Conservation (phyloP, 805 yeast genomes). For the Starmerella powellii region DNA sequence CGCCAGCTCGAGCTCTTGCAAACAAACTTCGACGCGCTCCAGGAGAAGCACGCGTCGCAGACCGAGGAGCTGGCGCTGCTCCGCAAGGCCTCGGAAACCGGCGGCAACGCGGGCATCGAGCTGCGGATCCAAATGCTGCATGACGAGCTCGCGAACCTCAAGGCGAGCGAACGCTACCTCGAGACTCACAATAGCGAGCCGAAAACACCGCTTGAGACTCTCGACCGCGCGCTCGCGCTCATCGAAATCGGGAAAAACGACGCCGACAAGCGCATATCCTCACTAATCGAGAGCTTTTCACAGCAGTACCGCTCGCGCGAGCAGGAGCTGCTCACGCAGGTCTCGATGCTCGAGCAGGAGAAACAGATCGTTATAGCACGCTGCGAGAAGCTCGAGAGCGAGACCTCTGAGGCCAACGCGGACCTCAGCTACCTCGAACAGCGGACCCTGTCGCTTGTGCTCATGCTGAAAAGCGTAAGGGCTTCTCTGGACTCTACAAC, state of each 20-base stretch:
- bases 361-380: conserved; percentile 12
- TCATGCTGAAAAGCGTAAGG: conserved; percentile 15
- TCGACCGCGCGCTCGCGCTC: conserved; percentile 2
- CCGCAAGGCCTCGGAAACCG: neutral
- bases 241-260: conserved; percentile 10
- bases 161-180: conserved; percentile 3
- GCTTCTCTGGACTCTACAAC: conserved; percentile 10
- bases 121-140: conserved; percentile 3
- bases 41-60: conserved; percentile 1
- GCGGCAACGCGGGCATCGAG: conserved; percentile 4
- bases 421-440: conserved; percentile 15
- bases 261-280: conserved; percentile 6
- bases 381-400: conserved; percentile 13
- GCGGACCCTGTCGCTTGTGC: conserved; percentile 15
- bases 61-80: neutral
- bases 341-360: conserved; percentile 8
- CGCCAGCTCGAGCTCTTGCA: conserved; percentile 1
- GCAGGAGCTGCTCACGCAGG: conserved; percentile 11
- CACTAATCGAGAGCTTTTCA: conserved; percentile 11
- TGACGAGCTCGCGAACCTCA: conserved; percentile 6
- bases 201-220: conserved; percentile 6
- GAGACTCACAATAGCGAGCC: neutral
- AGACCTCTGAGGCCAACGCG: conserved; percentile 2
- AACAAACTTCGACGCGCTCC: conserved; percentile 2
- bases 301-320: conserved; percentile 17